A percentile compares a stretch with the other conserved stretches of the same genome.
These are phyloP conservation scores for Pseudomonodictys pantanalensis DNA, from an alignment of 495 filamentous ascomycete species.

Conservation along the genomic window DNA sequence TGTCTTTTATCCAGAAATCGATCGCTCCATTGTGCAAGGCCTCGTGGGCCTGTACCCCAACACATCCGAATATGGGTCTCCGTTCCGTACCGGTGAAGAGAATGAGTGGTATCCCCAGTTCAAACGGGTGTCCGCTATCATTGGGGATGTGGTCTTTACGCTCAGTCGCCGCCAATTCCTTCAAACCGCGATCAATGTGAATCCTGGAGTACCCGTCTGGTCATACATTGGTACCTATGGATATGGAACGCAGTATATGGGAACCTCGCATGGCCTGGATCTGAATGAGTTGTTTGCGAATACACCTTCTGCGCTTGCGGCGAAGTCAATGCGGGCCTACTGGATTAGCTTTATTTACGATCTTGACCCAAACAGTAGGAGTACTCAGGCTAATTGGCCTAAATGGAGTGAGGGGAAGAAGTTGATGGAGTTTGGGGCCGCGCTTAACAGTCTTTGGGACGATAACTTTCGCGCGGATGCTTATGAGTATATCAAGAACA, in stretches of 20 bases:
- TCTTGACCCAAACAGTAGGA: slow-evolving; percentile 58
- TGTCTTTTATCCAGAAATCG: slow-evolving; percentile 55
- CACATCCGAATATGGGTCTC: slow-evolving; percentile 53
- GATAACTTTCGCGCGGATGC: slow-evolving; percentile 59
- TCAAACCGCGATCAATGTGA: slow-evolving; percentile 39
- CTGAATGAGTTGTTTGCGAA: slow-evolving; percentile 62
- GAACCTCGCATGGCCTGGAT: slow-evolving; percentile 71
- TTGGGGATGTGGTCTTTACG: slow-evolving; percentile 66
- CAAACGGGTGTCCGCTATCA: slow-evolving; percentile 69
- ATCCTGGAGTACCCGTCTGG: slow-evolving; percentile 59
- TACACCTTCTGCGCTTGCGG: slow-evolving; percentile 61
- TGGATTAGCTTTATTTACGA: slow-evolving; percentile 66
- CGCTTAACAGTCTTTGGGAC: slow-evolving; percentile 45
- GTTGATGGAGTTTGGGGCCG: slow-evolving; percentile 57
- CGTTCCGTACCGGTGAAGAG: slow-evolving; percentile 58
- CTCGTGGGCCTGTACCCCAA: slow-evolving; percentile 57
- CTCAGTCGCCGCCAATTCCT: slow-evolving; percentile 59
- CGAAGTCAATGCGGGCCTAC: slow-evolving; percentile 56
- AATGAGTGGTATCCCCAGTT: slow-evolving; percentile 68
- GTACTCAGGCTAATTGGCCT: slow-evolving; percentile 55
- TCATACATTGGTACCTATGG: slow-evolving; percentile 68
- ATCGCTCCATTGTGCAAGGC: slow-evolving; percentile 42
- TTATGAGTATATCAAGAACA: slow-evolving; percentile 49
- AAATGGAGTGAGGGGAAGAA: slow-evolving; percentile 53
- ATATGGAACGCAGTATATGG: slow-evolving; percentile 63